Evolutionary conservation across 2,329 filamentous ascomycete species (phyloP).

Genomic region (Ophiocordyceps polyrhachis-furcata): DNA sequence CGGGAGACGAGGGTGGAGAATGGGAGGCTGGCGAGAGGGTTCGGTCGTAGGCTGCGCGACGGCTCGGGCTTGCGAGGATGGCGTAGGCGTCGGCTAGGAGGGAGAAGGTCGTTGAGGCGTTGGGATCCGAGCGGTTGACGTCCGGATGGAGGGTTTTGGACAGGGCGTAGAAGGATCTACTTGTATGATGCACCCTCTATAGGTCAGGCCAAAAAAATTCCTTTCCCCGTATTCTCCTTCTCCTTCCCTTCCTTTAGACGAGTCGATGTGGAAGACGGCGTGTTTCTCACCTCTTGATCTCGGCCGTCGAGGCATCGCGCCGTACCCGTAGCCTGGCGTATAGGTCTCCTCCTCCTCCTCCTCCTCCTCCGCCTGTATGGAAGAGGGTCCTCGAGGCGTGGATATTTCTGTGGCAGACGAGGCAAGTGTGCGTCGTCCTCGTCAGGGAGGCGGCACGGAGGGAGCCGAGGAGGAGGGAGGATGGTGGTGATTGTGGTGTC

Average conservation of each 20-base stretch:
- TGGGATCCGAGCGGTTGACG: slow-evolving; percentile 59
- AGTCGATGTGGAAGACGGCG: too few relatives aligned
- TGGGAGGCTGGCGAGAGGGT: background rate
- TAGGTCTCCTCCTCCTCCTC: slow-evolving; percentile 27
- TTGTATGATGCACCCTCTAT: too few relatives aligned
- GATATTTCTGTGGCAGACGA: background rate
- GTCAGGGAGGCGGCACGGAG: too few relatives aligned
- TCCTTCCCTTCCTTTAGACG: too few relatives aligned
- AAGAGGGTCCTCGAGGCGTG: background rate
- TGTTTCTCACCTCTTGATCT: slow-evolving; percentile 90
- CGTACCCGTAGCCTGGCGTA: slow-evolving; percentile 69
- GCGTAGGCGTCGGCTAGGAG: slow-evolving; percentile 71
- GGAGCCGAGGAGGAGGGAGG: too few relatives aligned
- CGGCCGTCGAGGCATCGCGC: slow-evolving; percentile 45
- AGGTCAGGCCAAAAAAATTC: too few relatives aligned
- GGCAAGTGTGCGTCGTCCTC: too few relatives aligned
- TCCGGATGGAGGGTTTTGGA: slow-evolving; percentile 90
- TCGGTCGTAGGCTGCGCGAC: slow-evolving; percentile 67
- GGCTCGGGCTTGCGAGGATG: slow-evolving; percentile 51
- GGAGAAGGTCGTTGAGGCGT: slow-evolving; percentile 59
- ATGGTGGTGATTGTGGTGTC: too few relatives aligned
- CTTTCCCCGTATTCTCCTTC: too few relatives aligned
- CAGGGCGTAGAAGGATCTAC: slow-evolving; percentile 70
- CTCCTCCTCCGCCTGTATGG: background rate
- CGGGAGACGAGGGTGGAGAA: background rate